Evolutionary conservation across 345 rosid species (phyloP).

Genomic region (Atalantia buxifolia): DNA sequence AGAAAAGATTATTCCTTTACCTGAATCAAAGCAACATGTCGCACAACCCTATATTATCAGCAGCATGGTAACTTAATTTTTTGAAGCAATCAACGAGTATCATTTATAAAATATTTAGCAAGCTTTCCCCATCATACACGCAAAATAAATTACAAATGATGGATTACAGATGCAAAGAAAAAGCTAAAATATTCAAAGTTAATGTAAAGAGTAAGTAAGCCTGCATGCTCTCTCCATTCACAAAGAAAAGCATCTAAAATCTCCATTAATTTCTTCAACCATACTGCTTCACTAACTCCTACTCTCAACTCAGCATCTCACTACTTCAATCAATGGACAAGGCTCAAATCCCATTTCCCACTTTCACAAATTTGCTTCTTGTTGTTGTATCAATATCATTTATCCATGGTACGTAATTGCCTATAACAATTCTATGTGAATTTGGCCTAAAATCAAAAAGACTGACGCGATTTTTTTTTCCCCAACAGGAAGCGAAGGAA

Average conservation of each 20-base stretch:
- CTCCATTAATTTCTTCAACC: conserved; percentile 17
- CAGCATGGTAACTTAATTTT: too few relatives aligned
- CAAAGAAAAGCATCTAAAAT: conserved; percentile 63
- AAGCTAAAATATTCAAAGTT: background rate
- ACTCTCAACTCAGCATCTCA: conserved; percentile 7
- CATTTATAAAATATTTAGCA: too few relatives aligned
- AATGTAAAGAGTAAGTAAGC: background rate
- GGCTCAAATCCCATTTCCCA: background rate
- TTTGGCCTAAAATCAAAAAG: background rate
- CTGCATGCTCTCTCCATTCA: conserved; percentile 13
- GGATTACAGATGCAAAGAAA: conserved; percentile 11
- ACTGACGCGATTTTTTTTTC: background rate
- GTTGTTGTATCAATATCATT: conserved; percentile 7
- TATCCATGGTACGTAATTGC: conserved; percentile 20
- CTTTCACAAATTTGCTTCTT: conserved; percentile 8
- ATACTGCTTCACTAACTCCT: conserved; percentile 6
- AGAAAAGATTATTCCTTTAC: conserved; percentile 20
- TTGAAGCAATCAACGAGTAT: too few relatives aligned
- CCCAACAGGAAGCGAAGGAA: conserved; percentile 37
- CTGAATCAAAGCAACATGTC: conserved; percentile 5
- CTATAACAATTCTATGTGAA: background rate
- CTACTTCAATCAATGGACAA: background rate
- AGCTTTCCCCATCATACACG: too few relatives aligned
- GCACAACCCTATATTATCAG: too few relatives aligned
- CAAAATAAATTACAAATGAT: too few relatives aligned